Conservation (phyloP, 2,329 filamentous ascomycete genomes). For the Fusarium euwallaceae region DNA sequence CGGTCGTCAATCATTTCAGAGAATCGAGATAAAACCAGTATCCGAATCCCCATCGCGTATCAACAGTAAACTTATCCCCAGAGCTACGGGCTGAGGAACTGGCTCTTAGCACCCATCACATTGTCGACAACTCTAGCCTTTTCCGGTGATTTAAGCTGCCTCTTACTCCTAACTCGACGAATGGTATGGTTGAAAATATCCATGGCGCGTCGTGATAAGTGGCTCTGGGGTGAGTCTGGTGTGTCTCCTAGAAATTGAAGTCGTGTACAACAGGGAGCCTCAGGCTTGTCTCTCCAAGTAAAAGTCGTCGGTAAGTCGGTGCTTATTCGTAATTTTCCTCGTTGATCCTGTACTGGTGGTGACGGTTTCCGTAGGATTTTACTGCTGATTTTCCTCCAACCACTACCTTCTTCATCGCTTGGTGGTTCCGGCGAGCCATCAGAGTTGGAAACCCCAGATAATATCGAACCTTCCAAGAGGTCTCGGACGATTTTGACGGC, state of each 20-base stretch:
- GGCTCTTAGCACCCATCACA: background rate
- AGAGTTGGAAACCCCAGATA: background rate
- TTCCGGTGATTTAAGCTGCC: background rate
- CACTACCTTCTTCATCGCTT: background rate
- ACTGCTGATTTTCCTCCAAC: background rate
- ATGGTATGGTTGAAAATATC: background rate
- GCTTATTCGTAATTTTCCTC: background rate
- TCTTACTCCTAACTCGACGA: background rate
- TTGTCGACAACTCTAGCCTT: background rate
- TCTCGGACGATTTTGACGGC: background rate
- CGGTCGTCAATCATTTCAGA: background rate
- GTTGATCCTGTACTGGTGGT: background rate
- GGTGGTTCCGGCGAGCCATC: background rate
- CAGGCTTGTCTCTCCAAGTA: background rate
- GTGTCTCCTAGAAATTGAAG: background rate
- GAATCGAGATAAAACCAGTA: background rate
- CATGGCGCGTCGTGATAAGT: background rate
- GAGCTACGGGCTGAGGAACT: background rate
- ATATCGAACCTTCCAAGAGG: background rate
- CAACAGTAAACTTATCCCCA: background rate
- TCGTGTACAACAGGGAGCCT: background rate
- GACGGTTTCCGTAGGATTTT: background rate
- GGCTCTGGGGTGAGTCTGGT: background rate
- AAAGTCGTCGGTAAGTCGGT: background rate
- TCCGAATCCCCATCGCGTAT: background rate